Evolutionary conservation across 805 yeast species (phyloP).

Genomic region (Candida awuae): DNA sequence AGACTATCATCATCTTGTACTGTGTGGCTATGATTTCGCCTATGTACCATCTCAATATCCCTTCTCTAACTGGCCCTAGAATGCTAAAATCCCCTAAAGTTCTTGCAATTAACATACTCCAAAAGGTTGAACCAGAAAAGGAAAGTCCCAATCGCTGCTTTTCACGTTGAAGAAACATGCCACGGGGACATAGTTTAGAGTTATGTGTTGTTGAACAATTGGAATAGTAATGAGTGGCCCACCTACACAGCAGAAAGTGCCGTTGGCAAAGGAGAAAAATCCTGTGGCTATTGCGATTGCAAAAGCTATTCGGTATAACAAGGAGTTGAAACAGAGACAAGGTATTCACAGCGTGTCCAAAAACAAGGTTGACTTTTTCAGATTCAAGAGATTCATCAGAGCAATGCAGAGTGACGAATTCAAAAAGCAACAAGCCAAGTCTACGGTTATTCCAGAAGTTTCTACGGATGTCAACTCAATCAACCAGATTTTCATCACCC

Average conservation of each 20-base stretch:
- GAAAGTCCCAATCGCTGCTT: too few species aligned
- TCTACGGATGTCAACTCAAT: conserved; percentile 45
- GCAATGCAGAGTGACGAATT: conserved; percentile 73
- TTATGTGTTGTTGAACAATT: too few species aligned
- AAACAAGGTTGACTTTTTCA: conserved; percentile 71
- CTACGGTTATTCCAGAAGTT: conserved; percentile 31
- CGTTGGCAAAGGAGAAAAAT: conserved; percentile 25
- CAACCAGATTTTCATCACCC: conserved; percentile 49
- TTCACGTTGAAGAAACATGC: too few species aligned
- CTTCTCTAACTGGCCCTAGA: too few species aligned
- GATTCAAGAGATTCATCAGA: conserved; percentile 74
- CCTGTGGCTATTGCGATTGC: conserved; percentile 67
- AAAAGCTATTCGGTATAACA: conserved; percentile 55
- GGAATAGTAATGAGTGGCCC: neutral
- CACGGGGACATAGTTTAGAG: too few species aligned
- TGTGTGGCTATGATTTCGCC: too few species aligned
- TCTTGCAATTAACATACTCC: too few species aligned
- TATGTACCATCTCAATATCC: too few species aligned
- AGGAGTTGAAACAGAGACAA: conserved; percentile 66
- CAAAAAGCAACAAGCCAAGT: conserved; percentile 27
- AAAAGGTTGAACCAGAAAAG: too few species aligned
- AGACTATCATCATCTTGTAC: too few species aligned
- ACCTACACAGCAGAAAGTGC: conserved; percentile 16
- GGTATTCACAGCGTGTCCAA: conserved; percentile 58
- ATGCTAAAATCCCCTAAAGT: too few species aligned